Percentiles rank a stretch among this genome's conserved stretches.
phyloP scores from a whole-genome alignment of 805 yeast species.

The Clavispora fructus region DNA sequence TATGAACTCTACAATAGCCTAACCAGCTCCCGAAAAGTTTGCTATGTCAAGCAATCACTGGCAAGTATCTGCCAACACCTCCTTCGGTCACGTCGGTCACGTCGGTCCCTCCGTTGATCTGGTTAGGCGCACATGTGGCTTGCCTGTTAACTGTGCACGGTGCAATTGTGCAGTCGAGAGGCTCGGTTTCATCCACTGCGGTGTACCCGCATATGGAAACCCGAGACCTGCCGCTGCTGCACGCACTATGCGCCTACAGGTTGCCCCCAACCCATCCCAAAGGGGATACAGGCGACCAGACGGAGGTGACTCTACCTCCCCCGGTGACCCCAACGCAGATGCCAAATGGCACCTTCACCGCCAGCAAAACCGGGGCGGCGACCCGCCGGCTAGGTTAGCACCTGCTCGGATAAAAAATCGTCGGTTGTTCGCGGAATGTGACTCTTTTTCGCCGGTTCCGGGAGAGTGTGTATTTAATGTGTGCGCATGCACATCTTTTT shows the following conservation, averaged over 20 bases:
- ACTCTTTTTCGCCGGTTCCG: constrained; percentile 1
- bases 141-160: too few species aligned
- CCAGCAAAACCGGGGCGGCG: neutral
- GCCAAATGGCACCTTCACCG: too few species aligned
- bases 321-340: too few species aligned
- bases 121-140: too few species aligned
- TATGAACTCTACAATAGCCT: too few species aligned
- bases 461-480: neutral
- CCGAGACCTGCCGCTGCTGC: neutral
- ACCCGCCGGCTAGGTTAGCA: neutral
- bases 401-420: neutral
- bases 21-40: too few species aligned
- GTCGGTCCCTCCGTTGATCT: too few species aligned
- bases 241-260: neutral
- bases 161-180: neutral
- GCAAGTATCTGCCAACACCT: too few species aligned
- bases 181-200: too few species aligned
- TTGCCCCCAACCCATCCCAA: neutral
- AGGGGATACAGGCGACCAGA: neutral
- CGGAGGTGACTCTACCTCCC: neutral
- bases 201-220: neutral
- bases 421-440: constrained; percentile 1
- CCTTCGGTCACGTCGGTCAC: too few species aligned
- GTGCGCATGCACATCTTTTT: neutral
- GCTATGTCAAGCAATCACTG: too few species aligned